Evolutionary conservation across 148 eudicot genomes (phyloP), one percentile per base, ranked within the genome.

Genomic region (Linanthus parryae): DNA sequence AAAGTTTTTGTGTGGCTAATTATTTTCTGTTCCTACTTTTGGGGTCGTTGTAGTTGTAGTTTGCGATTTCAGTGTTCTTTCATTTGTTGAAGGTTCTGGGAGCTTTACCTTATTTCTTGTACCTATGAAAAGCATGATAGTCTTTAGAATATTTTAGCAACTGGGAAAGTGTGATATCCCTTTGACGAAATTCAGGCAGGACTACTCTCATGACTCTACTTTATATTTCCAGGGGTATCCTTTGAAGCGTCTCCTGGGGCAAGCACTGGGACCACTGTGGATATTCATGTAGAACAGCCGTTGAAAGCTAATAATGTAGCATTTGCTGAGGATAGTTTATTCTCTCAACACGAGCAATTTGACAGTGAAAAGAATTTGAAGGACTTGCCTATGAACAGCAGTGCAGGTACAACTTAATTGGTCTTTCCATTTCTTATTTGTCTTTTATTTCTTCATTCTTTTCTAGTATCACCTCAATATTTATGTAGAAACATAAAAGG

Each of bases 161-260:
- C n/a, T n/a, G n/a, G n/a, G n/a, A n/a, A n/a, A n/a, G n/a, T n/a
- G n/a, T n/a, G n/a, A n/a, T n/a, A n/a, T n/a, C n/a, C n/a, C n/a
- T n/a, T n/a, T n/a, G n/a, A n/a, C 39, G 3, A 35, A 19, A 21
- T 22, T 35, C 43, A 22, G 42, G 8, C 14, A 20, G 6, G 20
- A 28, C 16, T 52, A 17, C 29, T 27, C 9, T 39, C 28, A 7
- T 25, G 14, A 26, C 14, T 2, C 16, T 30, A 13, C 5, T 33
- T 54, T 54, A 10, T 13, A 37, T 29, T 60, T 44, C 49, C 54
- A 48, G 69, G 44, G 37, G 29, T 12, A 11, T 25, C 11, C n/a
- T 9, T 43, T 31, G 71, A 40, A 38, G 58, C 34, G 22, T 24
- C 76, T 63, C 75, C 48, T 33, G 63, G 39, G 14, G 42, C 12